phyloP scores from a whole-genome alignment of 2,329 filamentous ascomycete genomes.

The Fusarium buharicum region DNA sequence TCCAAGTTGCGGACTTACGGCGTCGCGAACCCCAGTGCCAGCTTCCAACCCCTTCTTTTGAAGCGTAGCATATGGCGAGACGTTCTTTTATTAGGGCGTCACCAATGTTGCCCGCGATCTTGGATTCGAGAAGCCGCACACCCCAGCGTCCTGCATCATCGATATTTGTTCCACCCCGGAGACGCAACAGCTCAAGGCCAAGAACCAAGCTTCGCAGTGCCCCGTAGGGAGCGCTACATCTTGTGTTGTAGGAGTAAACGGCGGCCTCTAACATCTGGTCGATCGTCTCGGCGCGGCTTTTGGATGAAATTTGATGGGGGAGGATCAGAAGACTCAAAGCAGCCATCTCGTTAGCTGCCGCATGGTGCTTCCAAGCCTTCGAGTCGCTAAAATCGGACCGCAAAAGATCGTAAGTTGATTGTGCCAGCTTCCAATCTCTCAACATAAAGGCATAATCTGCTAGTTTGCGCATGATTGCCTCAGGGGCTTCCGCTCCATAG shows the following conservation, averaged over 20 bases:
- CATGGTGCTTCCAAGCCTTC: constrained; percentile 96
- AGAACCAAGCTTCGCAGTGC: constrained; percentile 81
- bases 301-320: constrained; percentile 76
- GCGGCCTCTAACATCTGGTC: constrained; percentile 90
- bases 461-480: constrained; percentile 91
- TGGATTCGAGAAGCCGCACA: constrained; percentile 80
- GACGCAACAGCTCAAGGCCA: constrained; percentile 81
- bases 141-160: constrained; percentile 92
- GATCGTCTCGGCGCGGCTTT: constrained; percentile 81
- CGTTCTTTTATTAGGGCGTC: constrained; percentile 88
- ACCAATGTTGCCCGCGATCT: constrained; percentile 77
- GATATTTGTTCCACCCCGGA: constrained; percentile 80
- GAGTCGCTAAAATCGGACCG: constrained; percentile 91
- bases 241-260: constrained; percentile 89
- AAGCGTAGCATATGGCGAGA: constrained; percentile 83
- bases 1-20: constrained; percentile 92
- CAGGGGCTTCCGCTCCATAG: constrained; percentile 84
- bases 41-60: constrained; percentile 73
- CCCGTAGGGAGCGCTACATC: constrained; percentile 82
- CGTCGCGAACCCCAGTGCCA: constrained; percentile 76
- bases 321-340: constrained; percentile 84
- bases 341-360: constrained; percentile 94
- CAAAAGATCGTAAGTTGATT: constrained; percentile 91
- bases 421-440: constrained; percentile 91
- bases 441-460: constrained; percentile 98